These are phyloP conservation scores for Onygenales sp. DNA, from an alignment of 2,329 filamentous ascomycete species.

Conservation along the genomic window DNA sequence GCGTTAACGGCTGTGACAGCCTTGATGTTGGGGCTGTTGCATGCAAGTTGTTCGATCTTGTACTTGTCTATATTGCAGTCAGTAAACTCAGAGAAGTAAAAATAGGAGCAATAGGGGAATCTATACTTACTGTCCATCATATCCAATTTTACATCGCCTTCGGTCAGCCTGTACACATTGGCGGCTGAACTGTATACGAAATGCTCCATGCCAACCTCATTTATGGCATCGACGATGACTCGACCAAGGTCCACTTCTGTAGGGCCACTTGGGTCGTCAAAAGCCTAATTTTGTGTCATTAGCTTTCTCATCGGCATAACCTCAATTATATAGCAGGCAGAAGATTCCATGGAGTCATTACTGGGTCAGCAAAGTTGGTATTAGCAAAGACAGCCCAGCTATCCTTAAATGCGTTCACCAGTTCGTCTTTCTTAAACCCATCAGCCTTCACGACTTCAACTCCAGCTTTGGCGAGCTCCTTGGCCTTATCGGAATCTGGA, in stretches of 20 bases:
- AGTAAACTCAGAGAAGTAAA: background rate
- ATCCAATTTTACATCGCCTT: background rate
- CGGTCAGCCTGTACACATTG: background rate
- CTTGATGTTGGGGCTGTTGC: constrained; percentile 2
- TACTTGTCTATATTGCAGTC: background rate
- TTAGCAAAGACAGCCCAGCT: constrained; percentile 3
- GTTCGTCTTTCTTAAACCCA: constrained; percentile 1
- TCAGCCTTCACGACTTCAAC: constrained; percentile 17
- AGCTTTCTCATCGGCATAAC: background rate
- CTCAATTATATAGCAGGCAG: background rate
- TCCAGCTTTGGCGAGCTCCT: constrained; percentile 11
- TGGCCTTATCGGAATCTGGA: constrained; percentile 7
- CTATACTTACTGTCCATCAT: constrained; percentile 3
- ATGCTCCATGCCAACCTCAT: constrained; percentile 1
- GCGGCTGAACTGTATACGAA: constrained; percentile 1
- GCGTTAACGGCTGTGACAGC: background rate
- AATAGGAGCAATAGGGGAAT: background rate
- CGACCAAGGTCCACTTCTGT: constrained; percentile 1
- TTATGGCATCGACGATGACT: constrained; percentile 1
- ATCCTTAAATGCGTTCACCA: constrained; percentile 1
- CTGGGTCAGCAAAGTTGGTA: constrained; percentile 1
- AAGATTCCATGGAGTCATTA: background rate
- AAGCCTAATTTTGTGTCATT: background rate
- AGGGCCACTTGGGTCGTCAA: constrained; percentile 1
- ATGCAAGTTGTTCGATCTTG: constrained; percentile 1